phyloP scores from a whole-genome alignment of 768 basidiomycete genomes.

The Pleurotus salmoneostramineus region DNA sequence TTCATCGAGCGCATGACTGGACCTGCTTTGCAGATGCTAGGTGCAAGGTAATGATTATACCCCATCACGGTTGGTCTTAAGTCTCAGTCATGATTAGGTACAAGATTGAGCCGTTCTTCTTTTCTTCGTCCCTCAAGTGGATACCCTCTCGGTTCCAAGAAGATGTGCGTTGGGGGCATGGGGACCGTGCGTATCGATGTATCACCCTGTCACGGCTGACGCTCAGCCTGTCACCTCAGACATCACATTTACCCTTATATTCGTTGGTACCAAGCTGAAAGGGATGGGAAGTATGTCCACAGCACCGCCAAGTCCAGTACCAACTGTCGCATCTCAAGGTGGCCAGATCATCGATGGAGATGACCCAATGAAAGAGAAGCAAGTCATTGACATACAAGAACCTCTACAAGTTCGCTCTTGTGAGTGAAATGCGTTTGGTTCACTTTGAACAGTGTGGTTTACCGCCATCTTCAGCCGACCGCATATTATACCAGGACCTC shows the following conservation, averaged over 20 bases:
- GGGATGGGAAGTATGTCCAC: no score
- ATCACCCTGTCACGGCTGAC: neutral
- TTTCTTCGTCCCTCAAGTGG: slow-evolving; percentile 62
- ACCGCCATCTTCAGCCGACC: slow-evolving; percentile 18
- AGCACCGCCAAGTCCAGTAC: no score
- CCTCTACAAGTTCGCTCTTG: slow-evolving; percentile 38
- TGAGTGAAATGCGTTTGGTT: slow-evolving; percentile 16
- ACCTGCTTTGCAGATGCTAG: slow-evolving; percentile 56
- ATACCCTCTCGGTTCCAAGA: slow-evolving; percentile 67
- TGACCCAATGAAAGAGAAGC: slow-evolving; percentile 15
- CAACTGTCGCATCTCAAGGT: no score
- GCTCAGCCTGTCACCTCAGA: neutral
- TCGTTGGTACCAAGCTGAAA: neutral
- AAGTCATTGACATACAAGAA: slow-evolving; percentile 49
- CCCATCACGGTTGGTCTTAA: no score
- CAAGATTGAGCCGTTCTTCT: slow-evolving; percentile 64
- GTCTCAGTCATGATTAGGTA: slow-evolving; percentile 28
- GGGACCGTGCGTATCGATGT: slow-evolving; percentile 35
- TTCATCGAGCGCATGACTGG: slow-evolving; percentile 53
- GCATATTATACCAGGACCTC: slow-evolving; percentile 41
- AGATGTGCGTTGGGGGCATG: slow-evolving; percentile 26
- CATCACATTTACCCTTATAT: neutral
- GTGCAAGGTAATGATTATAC: slow-evolving; percentile 35
- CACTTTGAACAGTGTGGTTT: neutral
- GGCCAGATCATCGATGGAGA: no score